phyloP scores from a whole-genome alignment of 2,329 filamentous ascomycete genomes.

The Thermothelomyces thermophilus region DNA sequence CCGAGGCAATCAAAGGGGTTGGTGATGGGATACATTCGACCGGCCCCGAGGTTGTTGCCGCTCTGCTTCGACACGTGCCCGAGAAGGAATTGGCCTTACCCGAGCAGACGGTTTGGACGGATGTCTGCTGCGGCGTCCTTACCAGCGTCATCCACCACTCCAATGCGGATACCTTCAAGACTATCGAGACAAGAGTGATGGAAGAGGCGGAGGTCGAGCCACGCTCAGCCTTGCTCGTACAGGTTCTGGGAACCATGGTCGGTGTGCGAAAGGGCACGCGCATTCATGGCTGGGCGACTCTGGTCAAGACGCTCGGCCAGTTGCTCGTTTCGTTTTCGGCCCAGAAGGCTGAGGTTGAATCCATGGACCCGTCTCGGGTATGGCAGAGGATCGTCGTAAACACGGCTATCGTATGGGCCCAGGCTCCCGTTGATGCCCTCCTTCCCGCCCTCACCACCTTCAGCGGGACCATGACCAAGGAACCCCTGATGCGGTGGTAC shows the following conservation, averaged over 20 bases:
- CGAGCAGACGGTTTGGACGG: conserved; percentile 46
- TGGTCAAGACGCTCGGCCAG: conserved; percentile 51
- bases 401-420: conserved; percentile 62
- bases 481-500: conserved; percentile 65
- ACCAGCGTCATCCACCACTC: conserved; percentile 80
- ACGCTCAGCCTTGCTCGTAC: conserved; percentile 42
- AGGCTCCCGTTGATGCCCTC: conserved; percentile 71
- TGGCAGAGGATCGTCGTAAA: conserved; percentile 55
- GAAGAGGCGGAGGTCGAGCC: conserved; percentile 39
- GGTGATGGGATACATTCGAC: conserved; percentile 55
- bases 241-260: conserved; percentile 61
- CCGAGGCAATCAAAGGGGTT: conserved; percentile 67
- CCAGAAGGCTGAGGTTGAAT: conserved; percentile 30
- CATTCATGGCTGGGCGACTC: conserved; percentile 61
- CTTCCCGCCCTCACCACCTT: conserved; percentile 63
- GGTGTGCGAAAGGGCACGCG: conserved; percentile 77
- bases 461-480: conserved; percentile 56
- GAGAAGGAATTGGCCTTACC: conserved; percentile 39
- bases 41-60: conserved; percentile 46
- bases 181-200: conserved; percentile 57
- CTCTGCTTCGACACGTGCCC: conserved; percentile 46
- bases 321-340: conserved; percentile 45
- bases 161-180: conserved; percentile 63
- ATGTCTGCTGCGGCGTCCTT: conserved; percentile 68
- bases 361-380: conserved; percentile 36